Evolutionary conservation across 2,329 filamentous ascomycete genomes (phyloP).

Genomic region (Neoarthrinium moseri): DNA sequence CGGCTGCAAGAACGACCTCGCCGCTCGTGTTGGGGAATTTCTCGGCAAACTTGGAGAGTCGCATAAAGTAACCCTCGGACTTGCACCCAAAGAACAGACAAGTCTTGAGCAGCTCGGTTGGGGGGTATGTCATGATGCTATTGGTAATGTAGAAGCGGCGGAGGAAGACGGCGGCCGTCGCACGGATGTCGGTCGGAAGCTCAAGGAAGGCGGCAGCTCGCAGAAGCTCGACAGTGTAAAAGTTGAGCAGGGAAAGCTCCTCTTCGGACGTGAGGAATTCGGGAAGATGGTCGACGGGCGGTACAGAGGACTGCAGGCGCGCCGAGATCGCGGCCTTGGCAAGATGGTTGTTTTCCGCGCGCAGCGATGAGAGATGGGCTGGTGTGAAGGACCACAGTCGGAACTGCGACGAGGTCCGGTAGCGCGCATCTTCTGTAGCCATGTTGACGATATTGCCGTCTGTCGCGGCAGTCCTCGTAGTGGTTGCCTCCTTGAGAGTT

Average conservation of each 20-base stretch:
- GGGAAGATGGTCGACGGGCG: slow-evolving; percentile 51
- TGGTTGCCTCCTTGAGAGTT: too few relatives aligned
- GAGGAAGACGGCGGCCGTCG: slow-evolving; percentile 85
- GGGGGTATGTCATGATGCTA: slow-evolving; percentile 94
- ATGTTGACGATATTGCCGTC: too few relatives aligned
- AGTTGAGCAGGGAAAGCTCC: slow-evolving; percentile 77
- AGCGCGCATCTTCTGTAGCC: slow-evolving; percentile 84
- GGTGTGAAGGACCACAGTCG: slow-evolving; percentile 90
- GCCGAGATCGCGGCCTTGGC: slow-evolving; percentile 63
- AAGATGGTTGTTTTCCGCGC: slow-evolving; percentile 74
- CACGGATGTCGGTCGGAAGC: slow-evolving; percentile 51
- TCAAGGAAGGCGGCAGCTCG: slow-evolving; percentile 55
- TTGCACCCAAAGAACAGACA: slow-evolving; percentile 93
- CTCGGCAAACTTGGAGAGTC: slow-evolving; percentile 62
- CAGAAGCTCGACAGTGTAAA: slow-evolving; percentile 65
- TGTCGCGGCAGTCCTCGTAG: too few relatives aligned
- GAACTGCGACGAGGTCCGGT: slow-evolving; percentile 86
- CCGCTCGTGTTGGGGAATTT: slow-evolving; percentile 69
- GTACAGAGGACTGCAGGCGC: slow-evolving; percentile 54
- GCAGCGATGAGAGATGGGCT: slow-evolving; percentile 66
- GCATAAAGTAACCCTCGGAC: slow-evolving; percentile 79
- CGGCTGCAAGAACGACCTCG: slow-evolving; percentile 84
- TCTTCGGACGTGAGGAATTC: slow-evolving; percentile 82
- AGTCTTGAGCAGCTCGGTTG: slow-evolving; percentile 83
- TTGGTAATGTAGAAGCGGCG: slow-evolving; percentile 95